Evolutionary conservation across 352 stramenopile species (phyloP).

Genomic region (Globisporangium cystogenes): DNA sequence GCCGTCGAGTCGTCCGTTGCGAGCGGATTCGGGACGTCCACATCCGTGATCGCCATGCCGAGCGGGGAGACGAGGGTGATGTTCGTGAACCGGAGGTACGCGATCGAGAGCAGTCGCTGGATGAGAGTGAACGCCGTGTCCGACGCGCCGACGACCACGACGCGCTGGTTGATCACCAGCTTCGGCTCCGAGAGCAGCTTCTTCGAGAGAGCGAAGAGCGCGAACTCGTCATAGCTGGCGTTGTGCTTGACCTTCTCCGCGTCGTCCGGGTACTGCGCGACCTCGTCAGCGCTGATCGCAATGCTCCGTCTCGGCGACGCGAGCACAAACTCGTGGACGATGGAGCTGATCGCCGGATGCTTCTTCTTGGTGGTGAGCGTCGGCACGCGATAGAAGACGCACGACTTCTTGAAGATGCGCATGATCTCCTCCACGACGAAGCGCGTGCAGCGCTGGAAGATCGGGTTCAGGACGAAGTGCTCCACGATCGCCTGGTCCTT

Average conservation of each 20-base stretch:
- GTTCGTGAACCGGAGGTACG: constrained; percentile 85
- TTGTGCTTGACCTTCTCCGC: constrained; percentile 15
- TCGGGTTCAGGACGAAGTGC: constrained; percentile 67
- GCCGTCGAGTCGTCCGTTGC: background rate
- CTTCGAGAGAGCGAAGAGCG: constrained; percentile 85
- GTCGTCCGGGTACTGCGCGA: constrained; percentile 45
- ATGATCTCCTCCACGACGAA: constrained; percentile 81
- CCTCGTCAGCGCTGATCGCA: constrained; percentile 32
- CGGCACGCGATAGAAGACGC: constrained; percentile 44
- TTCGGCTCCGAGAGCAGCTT: constrained; percentile 85
- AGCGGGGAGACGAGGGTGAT: constrained; percentile 80
- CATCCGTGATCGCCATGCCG: constrained; percentile 42
- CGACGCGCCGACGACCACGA: constrained; percentile 85
- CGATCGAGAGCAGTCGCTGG: constrained; percentile 62
- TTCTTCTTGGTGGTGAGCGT: constrained; percentile 10
- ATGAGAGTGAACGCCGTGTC: constrained; percentile 78
- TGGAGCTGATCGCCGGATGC: constrained; percentile 19
- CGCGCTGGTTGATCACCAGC: constrained; percentile 68
- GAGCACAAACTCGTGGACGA: constrained; percentile 59
- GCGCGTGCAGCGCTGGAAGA: constrained; percentile 51
- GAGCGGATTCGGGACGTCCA: constrained; percentile 14
- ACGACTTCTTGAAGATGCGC: constrained; percentile 65
- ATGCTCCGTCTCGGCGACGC: constrained; percentile 49
- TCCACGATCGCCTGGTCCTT: constrained; percentile 64
- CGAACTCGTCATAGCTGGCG: constrained; percentile 28